Evolutionary conservation across 768 basidiomycete species (phyloP).

Genomic region (Boletus coccyginus): DNA sequence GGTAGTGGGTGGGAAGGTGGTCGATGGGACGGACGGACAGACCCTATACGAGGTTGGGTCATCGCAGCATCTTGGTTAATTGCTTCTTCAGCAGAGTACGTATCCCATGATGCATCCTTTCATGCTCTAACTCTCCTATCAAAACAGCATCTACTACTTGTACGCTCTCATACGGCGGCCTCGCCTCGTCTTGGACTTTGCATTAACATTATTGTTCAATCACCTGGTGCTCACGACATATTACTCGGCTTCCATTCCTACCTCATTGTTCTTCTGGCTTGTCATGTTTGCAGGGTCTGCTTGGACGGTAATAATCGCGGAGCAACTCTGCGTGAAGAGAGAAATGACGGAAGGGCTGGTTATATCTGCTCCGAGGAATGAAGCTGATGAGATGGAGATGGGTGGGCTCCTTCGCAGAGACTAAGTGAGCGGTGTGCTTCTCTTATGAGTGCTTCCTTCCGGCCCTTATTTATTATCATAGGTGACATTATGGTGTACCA

Average conservation of each 20-base stretch:
- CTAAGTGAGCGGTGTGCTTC: conserved; percentile 47
- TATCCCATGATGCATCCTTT: conserved; percentile 21
- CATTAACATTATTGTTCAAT: conserved; percentile 85
- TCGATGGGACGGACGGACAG: conserved; percentile 66
- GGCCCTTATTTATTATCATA: conserved; percentile 6
- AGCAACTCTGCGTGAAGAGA: conserved; percentile 87
- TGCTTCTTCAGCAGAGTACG: conserved; percentile 84
- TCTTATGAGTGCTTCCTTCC: conserved; percentile 1
- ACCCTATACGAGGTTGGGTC: conserved; percentile 86
- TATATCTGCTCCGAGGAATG: conserved; percentile 43
- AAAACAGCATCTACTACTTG: conserved; percentile 65
- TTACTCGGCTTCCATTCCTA: conserved; percentile 63
- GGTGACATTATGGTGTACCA: conserved; percentile 24
- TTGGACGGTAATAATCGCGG: conserved; percentile 76
- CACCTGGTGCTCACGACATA: conserved; percentile 95
- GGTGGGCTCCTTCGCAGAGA: conserved; percentile 49
- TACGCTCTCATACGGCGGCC: conserved; percentile 88
- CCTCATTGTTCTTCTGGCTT: conserved; percentile 91
- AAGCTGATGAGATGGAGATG: conserved; percentile 55
- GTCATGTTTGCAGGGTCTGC: conserved; percentile 68
- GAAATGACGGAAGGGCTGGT: conserved; percentile 86
- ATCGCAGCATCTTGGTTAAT: conserved; percentile 85
- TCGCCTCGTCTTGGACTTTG: conserved; percentile 92
- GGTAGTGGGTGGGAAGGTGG: conserved; percentile 49
- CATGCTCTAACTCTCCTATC: conserved; percentile 11